A percentile compares a stretch with the other conserved stretches of the same genome.
phyloP scores from a whole-genome alignment of 148 eudicot species.

The Silene latifolia region DNA sequence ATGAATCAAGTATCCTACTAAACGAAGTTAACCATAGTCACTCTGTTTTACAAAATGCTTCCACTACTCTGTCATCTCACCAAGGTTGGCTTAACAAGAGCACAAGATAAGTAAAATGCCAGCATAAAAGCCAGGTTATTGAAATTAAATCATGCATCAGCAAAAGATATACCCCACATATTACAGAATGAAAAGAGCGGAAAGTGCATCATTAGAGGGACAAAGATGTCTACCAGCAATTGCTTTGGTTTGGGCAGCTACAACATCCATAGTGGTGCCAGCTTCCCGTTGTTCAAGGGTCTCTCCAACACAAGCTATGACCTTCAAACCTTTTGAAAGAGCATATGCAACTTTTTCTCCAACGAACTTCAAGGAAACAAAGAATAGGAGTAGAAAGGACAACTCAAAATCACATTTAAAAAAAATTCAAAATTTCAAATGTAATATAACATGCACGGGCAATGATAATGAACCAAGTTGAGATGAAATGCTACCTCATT shows the following conservation, averaged over 20 bases:
- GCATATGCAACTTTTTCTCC: slow-evolving; percentile 95
- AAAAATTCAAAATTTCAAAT: background rate
- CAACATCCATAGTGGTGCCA: slow-evolving; percentile 79
- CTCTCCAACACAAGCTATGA: slow-evolving; percentile 95
- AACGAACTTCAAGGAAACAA: slow-evolving; percentile 49
- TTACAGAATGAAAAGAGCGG: background rate
- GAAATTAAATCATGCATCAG: background rate
- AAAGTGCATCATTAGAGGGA: too few species aligned
- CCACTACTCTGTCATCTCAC: background rate
- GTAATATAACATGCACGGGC: background rate
- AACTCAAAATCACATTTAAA: background rate
- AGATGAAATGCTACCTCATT: slow-evolving; percentile 53
- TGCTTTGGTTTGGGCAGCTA: slow-evolving; percentile 89
- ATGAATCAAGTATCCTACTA: slow-evolving; percentile 1
- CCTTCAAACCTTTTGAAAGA: slow-evolving; percentile 80
- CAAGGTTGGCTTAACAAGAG: background rate
- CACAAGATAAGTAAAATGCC: background rate
- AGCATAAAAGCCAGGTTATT: slow-evolving; percentile 3
- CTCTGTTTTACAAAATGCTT: slow-evolving; percentile 1
- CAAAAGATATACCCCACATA: background rate
- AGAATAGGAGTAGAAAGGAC: background rate
- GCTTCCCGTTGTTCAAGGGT: slow-evolving; percentile 94
- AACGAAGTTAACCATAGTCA: background rate
- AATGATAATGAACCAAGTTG: slow-evolving; percentile 1
- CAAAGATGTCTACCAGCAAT: slow-evolving; percentile 55